Conservation (phyloP, 2,329 filamentous ascomycete species). For the Cladosporium velox region DNA sequence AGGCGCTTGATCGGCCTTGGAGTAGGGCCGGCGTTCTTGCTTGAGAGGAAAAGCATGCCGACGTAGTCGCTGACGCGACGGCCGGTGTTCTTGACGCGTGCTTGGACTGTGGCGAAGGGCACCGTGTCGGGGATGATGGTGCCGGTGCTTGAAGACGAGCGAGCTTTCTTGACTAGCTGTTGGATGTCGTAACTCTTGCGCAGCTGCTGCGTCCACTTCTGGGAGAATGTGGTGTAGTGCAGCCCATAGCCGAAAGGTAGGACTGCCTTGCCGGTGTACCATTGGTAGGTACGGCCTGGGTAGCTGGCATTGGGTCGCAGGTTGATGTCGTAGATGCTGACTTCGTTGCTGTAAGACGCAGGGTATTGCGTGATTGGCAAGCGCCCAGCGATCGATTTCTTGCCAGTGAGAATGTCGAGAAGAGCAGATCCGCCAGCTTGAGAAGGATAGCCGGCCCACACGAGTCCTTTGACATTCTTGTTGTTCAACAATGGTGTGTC, state of each 20-base stretch:
- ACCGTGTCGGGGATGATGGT: conserved; percentile 5
- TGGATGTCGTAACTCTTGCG: conserved; percentile 39
- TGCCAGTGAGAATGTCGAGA: conserved; percentile 46
- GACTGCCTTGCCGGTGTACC: conserved; percentile 44
- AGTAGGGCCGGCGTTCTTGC: conserved; percentile 41
- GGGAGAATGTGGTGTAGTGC: conserved; percentile 47
- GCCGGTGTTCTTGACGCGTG: conserved; percentile 43
- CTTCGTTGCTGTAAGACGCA: conserved; percentile 40
- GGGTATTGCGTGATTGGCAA: conserved; percentile 42
- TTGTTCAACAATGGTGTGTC: conserved; percentile 43
- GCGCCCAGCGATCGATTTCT: conserved; percentile 43
- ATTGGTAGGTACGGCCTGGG: conserved; percentile 49
- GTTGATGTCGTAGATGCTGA: conserved; percentile 30
- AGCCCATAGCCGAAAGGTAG: conserved; percentile 47
- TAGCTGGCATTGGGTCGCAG: conserved; percentile 39
- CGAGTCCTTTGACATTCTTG: conserved; percentile 43
- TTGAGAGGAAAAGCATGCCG: conserved; percentile 43
- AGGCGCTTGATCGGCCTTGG: conserved; percentile 48
- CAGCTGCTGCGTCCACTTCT: conserved; percentile 22
- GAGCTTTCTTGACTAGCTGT: conserved; percentile 31
- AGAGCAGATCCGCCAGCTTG: conserved; percentile 47
- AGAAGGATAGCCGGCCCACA: conserved; percentile 50
- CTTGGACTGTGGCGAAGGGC: conserved; percentile 36
- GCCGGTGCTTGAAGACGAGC: background rate
- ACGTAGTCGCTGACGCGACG: conserved; percentile 43